phyloP scores from a whole-genome alignment of 768 basidiomycete species.

The Collybia mongolica region DNA sequence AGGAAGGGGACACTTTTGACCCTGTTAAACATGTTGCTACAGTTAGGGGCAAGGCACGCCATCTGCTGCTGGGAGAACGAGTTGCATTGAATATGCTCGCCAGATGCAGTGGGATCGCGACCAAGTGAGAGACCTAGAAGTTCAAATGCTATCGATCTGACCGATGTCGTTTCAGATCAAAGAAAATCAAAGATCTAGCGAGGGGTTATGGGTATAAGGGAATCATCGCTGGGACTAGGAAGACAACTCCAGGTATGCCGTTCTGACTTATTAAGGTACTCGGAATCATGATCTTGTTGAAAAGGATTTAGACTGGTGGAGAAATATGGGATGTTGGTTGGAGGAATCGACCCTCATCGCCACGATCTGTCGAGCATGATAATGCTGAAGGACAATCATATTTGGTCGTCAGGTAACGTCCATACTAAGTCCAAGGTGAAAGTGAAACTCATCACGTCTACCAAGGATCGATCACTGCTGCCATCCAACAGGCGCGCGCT shows the following conservation, averaged over 20 bases:
- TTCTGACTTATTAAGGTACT: background rate
- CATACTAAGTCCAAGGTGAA: conserved; percentile 23
- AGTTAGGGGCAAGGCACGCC: conserved; percentile 84
- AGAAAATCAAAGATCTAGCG: conserved; percentile 77
- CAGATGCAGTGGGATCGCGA: conserved; percentile 95
- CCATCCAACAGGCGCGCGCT: conserved; percentile 79
- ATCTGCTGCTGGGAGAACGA: conserved; percentile 88
- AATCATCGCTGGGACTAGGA: conserved; percentile 91
- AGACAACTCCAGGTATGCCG: conserved; percentile 84
- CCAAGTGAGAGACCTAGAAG: conserved; percentile 57
- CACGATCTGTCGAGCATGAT: conserved; percentile 99
- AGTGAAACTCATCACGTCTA: conserved; percentile 2
- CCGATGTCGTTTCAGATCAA: conserved; percentile 56
- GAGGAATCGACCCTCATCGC: conserved; percentile 93
- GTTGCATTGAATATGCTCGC: conserved; percentile 92
- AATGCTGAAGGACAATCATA: conserved; percentile 99
- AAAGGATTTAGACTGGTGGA: conserved; percentile 92
- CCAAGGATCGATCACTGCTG: conserved; percentile 85
- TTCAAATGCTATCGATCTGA: conserved; percentile 4
- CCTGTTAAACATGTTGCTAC: conserved; percentile 88
- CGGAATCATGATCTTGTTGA: background rate
- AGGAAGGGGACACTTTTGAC: conserved; percentile 80
- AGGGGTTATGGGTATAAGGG: conserved; percentile 78
- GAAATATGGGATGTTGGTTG: conserved; percentile 98
- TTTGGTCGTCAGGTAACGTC: conserved; percentile 86